Base-by-base conservation (phyloP, 306 rosid genomes). In the Rosa persica region DNA sequence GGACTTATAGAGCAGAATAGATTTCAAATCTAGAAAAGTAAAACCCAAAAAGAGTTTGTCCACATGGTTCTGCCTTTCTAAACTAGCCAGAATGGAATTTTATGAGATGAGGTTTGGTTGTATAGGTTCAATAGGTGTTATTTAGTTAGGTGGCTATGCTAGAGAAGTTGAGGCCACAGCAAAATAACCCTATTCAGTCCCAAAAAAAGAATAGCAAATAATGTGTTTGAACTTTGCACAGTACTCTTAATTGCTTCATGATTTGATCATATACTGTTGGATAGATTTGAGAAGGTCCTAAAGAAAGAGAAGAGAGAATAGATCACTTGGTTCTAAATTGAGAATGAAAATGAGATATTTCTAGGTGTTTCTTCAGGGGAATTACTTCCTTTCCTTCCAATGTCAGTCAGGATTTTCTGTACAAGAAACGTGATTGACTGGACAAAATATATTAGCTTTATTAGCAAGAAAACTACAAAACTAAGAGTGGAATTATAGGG, bases 341-440 rank as follows among this genome's bases (percentile, higher is more conserved):
- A 30, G 16, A 65, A 4, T 57, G 62, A 73, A 34, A 81, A 57
- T 40, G 52, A 74, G 55, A 60, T 70, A 13, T 11, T 9, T 65
- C 46, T 74, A 46, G 44, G 39, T n/a, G 77, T 68, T 83, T 69
- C 73, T 67, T 80, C 27, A 8, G 72, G 75, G 81, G 75, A 47
- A 77, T 27, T 66, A 49, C 74, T 80, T 78, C 39, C 13, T 75
- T 62, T 30, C 44, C 42, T 70, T 6, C 36, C 4, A 5, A 25
- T 6, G 25, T 39, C 66, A 7, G 73, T 75, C 51, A 27, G 48
- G 61, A 66, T 79, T 57, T 16, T 19, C 70, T 47, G 46, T 6
- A 9, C 51, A 72, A 48, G 89, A 84, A 75, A 76, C 93, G 92
- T 91, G 77, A 85, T 86, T 88, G 92, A 89, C 90, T 80, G 75